phyloP scores from a whole-genome alignment of 805 yeast species.

The Pichia eremophila region DNA sequence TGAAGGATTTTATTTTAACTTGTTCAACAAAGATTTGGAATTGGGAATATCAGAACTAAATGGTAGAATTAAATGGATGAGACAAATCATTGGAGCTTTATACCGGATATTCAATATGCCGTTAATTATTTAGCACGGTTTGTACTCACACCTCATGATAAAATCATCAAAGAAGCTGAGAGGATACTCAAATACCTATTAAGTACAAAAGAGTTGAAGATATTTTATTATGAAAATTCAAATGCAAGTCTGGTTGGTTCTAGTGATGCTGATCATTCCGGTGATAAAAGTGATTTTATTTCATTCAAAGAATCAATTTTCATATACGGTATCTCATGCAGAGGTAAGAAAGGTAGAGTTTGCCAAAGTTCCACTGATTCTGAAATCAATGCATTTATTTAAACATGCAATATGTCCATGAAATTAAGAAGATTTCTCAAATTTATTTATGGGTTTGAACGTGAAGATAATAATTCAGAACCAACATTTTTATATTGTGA shows the following conservation, averaged over 20 bases:
- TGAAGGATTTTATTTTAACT: background rate
- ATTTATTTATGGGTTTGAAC: background rate
- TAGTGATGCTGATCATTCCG: background rate
- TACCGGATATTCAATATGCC: background rate
- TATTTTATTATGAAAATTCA: background rate
- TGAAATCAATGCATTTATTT: background rate
- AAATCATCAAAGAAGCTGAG: background rate
- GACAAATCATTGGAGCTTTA: background rate
- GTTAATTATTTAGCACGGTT: background rate
- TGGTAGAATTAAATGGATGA: background rate
- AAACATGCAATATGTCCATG: background rate
- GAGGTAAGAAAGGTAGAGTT: background rate
- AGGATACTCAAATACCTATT: background rate
- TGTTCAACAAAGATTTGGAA: background rate
- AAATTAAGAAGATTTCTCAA: background rate
- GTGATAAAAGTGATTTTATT: background rate
- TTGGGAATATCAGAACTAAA: background rate
- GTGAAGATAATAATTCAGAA: background rate
- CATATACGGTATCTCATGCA: background rate
- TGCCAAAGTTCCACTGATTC: background rate
- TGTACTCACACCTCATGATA: background rate
- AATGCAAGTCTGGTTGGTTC: background rate
- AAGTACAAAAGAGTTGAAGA: background rate
- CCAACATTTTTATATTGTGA: background rate
- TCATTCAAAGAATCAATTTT: background rate